Conservation (phyloP, 2,329 filamentous ascomycete genomes). For the Phialocephala sp. region DNA sequence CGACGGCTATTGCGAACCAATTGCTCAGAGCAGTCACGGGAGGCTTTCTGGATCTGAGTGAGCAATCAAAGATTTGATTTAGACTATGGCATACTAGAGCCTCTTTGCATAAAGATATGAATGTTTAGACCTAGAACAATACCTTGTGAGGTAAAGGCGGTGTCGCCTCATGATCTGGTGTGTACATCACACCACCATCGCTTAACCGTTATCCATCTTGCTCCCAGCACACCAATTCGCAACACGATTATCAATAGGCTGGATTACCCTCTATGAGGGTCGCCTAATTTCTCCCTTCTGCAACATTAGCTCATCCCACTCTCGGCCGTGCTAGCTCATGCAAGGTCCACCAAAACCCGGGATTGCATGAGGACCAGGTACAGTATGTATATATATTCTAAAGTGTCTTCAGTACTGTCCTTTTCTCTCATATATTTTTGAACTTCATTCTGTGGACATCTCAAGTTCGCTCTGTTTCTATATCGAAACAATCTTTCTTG, state of each 20-base stretch:
- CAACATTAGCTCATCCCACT: constrained; percentile 20
- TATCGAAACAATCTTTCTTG: background rate
- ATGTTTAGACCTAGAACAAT: constrained; percentile 23
- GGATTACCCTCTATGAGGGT: too few relatives aligned
- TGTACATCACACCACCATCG: background rate
- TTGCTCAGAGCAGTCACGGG: constrained; percentile 79
- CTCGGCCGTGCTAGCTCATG: constrained; percentile 4
- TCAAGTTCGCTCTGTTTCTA: too few relatives aligned
- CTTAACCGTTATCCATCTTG: background rate
- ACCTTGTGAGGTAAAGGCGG: background rate
- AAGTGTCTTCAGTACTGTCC: too few relatives aligned
- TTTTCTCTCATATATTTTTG: too few relatives aligned
- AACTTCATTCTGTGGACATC: too few relatives aligned
- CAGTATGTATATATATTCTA: too few relatives aligned
- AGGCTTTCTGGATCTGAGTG: constrained; percentile 63
- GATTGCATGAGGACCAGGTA: too few relatives aligned
- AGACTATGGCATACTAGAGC: constrained; percentile 6
- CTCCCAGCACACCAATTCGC: too few relatives aligned
- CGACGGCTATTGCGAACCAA: constrained; percentile 91
- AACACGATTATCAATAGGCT: too few relatives aligned
- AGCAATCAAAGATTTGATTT: constrained; percentile 38
- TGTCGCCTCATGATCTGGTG: background rate
- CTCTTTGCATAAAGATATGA: constrained; percentile 12
- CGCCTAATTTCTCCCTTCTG: constrained; percentile 22
- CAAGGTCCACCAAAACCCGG: constrained; percentile 6